Conservation (phyloP, 768 basidiomycete genomes). For the Antrodiella citrinella region DNA sequence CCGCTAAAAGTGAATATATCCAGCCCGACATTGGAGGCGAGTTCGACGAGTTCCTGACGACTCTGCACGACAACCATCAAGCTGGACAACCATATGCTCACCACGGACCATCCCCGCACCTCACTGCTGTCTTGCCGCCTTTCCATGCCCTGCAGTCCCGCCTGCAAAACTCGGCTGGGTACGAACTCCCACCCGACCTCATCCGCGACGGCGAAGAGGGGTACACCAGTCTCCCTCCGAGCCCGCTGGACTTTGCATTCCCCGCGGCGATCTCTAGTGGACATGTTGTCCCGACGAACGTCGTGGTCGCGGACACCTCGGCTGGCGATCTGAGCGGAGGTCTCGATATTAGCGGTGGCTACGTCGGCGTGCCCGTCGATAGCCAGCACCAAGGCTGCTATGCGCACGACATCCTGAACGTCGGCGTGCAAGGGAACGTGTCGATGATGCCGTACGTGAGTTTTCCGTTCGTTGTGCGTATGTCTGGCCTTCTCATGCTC, state of each 20-base stretch:
- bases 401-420: background rate
- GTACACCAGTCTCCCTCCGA: conserved; percentile 20
- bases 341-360: background rate
- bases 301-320: background rate
- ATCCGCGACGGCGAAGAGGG: conserved; percentile 21
- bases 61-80: conserved; percentile 3
- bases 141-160: conserved; percentile 6
- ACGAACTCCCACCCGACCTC: conserved; percentile 10
- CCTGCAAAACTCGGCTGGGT: background rate
- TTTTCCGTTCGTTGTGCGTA: background rate
- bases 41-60: conserved; percentile 16
- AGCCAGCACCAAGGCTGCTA: background rate
- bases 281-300: background rate
- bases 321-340: background rate
- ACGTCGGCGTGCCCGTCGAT: background rate
- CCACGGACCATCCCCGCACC: conserved; percentile 5
- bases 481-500: background rate
- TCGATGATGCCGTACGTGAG: background rate
- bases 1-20: background rate
- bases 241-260: conserved; percentile 16
- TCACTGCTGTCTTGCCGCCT: conserved; percentile 4
- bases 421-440: background rate
- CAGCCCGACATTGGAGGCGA: too few relatives aligned
- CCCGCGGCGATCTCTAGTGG: background rate
- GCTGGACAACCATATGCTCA: background rate